Evolutionary conservation across 768 basidiomycete species (phyloP).

Genomic region (Rhodotorula kratochvilovae): DNA sequence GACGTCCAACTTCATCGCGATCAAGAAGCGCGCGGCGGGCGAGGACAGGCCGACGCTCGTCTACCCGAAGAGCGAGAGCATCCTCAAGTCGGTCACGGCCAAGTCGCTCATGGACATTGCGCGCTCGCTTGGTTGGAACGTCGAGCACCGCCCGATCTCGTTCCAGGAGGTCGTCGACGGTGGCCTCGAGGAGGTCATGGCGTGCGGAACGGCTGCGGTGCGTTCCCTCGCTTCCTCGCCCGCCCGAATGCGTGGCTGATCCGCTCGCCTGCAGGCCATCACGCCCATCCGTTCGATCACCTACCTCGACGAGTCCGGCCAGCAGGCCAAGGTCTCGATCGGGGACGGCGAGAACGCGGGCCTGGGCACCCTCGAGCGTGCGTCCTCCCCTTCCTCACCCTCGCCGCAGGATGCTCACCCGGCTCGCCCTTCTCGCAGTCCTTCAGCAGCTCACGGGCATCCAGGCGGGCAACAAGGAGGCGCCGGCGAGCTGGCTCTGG

Average conservation of each 20-base stretch:
- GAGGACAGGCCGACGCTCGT: conserved; percentile 35
- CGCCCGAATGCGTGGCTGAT: too few relatives aligned
- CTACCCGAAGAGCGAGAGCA: conserved; percentile 38
- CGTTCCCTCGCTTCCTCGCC: not conserved
- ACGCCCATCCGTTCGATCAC: conserved; percentile 43
- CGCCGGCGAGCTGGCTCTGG: conserved; percentile 33
- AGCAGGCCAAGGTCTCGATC: conserved; percentile 37
- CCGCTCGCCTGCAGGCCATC: conserved; percentile 16
- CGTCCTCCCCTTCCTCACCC: not conserved
- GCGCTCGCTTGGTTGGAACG: conserved; percentile 38
- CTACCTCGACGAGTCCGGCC: conserved; percentile 26
- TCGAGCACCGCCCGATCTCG: conserved; percentile 34
- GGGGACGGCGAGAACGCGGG: conserved; percentile 42
- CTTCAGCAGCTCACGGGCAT: conserved; percentile 40
- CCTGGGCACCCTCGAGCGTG: conserved; percentile 36
- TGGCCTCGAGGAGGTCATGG: conserved; percentile 41
- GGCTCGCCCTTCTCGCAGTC: conserved; percentile 2
- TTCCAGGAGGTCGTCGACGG: conserved; percentile 41
- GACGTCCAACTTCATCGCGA: conserved; percentile 42
- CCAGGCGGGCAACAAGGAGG: conserved; percentile 36
- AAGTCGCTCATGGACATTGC: conserved; percentile 42
- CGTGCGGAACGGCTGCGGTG: conserved; percentile 44
- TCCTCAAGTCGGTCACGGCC: conserved; percentile 42
- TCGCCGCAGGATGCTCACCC: not conserved
- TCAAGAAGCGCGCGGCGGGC: conserved; percentile 15